Evolutionary conservation across 108 stramenopile genomes (phyloP).

Genomic region (Fragilariopsis cylindrus): DNA sequence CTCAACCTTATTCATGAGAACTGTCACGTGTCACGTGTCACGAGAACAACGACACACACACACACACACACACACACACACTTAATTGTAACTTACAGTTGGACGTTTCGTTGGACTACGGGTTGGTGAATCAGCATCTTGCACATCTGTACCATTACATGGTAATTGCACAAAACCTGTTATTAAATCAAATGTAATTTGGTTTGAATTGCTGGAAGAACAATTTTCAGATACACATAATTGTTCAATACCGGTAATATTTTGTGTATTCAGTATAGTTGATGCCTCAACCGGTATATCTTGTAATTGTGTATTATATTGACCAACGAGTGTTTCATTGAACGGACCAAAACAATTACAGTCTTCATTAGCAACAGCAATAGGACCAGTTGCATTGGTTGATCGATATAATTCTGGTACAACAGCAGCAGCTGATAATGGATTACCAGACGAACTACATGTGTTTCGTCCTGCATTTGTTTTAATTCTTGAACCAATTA

Average conservation of each 20-base stretch:
- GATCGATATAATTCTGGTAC: neutral
- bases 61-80: too few relatives aligned
- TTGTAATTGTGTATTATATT: neutral
- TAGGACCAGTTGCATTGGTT: neutral
- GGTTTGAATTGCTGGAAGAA: neutral
- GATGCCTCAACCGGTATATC: neutral
- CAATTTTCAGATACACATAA: neutral
- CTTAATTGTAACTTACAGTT: neutral
- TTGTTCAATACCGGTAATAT: neutral
- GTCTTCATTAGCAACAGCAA: neutral
- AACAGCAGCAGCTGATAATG: neutral
- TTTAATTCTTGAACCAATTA: neutral
- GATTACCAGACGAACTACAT: neutral
- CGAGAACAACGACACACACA: too few relatives aligned
- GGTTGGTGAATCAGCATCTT: neutral
- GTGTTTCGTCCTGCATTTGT: neutral
- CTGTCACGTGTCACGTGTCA: too few relatives aligned
- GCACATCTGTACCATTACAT: neutral
- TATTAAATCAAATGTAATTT: neutral
- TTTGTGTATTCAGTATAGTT: neutral
- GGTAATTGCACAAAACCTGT: neutral
- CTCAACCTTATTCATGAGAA: too few relatives aligned
- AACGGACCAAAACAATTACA: neutral
- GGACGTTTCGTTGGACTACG: neutral
- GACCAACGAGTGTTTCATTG: neutral